A percentile compares a stretch with the other conserved stretches of the same genome.
phyloP scores from a whole-genome alignment of 2,329 filamentous ascomycete species.

The Akanthomyces dipterigenus region DNA sequence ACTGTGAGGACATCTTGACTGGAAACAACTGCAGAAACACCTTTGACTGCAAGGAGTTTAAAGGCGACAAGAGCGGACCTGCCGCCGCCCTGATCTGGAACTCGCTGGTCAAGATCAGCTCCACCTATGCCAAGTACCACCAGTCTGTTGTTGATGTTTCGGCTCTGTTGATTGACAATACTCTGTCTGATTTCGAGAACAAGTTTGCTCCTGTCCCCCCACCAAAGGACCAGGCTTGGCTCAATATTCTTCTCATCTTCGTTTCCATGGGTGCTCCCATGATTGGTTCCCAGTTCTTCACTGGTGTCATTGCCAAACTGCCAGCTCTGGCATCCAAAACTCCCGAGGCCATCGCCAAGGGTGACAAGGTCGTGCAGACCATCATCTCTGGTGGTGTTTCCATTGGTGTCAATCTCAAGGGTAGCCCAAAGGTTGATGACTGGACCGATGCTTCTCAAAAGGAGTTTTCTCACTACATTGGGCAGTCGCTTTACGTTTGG shows the following conservation, averaged over 20 bases:
- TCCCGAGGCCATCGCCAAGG: conserved; percentile 17
- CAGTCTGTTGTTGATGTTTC: neutral
- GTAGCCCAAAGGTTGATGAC: neutral
- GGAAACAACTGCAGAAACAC: conserved; percentile 1
- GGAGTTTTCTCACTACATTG: conserved; percentile 23
- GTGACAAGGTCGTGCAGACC: conserved; percentile 20
- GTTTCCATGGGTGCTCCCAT: conserved; percentile 21
- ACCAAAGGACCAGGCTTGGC: conserved; percentile 19
- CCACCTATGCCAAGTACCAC: conserved; percentile 1
- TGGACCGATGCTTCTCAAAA: conserved; percentile 22
- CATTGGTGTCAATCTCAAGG: conserved; percentile 21
- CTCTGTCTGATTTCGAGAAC: neutral
- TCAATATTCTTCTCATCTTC: conserved; percentile 22
- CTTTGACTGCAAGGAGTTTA: neutral
- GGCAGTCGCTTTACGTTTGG: conserved; percentile 23
- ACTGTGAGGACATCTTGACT: neutral
- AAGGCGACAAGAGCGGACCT: neutral
- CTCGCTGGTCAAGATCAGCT: conserved; percentile 1
- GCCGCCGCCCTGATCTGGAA: conserved; percentile 4
- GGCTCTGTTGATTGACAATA: conserved; percentile 4
- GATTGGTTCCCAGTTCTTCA: conserved; percentile 21
- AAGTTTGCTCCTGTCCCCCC: conserved; percentile 22
- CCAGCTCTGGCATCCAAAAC: conserved; percentile 15
- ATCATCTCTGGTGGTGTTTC: conserved; percentile 21
- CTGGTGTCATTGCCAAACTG: conserved; percentile 10